Evolutionary conservation across 192 early-diverging fungal species (phyloP), one percentile per base, ranked within the genome.

Genomic region (Linnemannia elongata): DNA sequence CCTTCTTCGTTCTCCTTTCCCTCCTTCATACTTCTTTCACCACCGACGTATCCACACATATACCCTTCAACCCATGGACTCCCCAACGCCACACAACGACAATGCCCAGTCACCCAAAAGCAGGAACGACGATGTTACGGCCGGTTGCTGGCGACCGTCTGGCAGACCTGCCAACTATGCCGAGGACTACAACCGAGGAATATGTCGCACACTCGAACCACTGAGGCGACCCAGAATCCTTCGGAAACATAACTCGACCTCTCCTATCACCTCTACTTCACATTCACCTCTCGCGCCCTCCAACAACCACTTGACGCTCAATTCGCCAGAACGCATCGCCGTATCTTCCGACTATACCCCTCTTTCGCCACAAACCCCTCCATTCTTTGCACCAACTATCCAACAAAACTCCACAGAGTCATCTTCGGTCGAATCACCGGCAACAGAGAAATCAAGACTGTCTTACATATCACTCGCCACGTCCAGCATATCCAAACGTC

Each of bases 111-210:
- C 20, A 13, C 39, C 47, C 7, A 36, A 33, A 66, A 69, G 54
- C 33, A 30, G 71, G 38, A n/a, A 75, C 73, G 74, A 57, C 20
- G 49, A 76, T 30, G 8, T 54, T 0, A 39, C 60, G n/a, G 10
- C 68, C 13, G 35, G 27, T 4, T 82, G 52, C 52, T 78, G 76
- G 82, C 47, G 47, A 49, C 54, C 68, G 24, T 54, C 41, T 55
- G 35, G 42, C 4, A 83, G n/a, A 17, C 82, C 76, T 17, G 76
- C 82, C 12, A 73, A 60, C 17, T 83, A 83, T 74, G 38, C 49
- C n/a, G 76, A 78, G 24, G 82, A 78, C 33, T 57, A 77, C 35
- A 63, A 73, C 45, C 45, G 72, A 8, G 54, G 36, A 12, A 57
- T 72, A 1, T 41, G 55, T 38, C 57, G 52, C 20, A 60, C n/a